Evolutionary conservation across 768 basidiomycete species (phyloP).

Genomic region (Suillus paluster): DNA sequence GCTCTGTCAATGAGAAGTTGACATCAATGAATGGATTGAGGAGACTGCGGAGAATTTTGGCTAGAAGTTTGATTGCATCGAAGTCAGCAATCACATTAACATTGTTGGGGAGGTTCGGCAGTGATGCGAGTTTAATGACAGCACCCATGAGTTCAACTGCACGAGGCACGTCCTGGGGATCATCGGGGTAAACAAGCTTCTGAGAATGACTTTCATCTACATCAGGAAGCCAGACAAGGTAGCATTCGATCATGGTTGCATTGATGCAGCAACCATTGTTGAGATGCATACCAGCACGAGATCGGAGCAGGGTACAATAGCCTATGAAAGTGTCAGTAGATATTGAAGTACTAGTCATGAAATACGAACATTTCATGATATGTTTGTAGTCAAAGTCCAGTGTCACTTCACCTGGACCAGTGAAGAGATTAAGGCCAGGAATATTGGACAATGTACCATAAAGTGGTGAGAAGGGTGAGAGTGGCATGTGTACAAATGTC

Average conservation of each 20-base stretch:
- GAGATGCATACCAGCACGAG: not conserved
- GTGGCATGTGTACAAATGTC: slow-evolving; percentile 1
- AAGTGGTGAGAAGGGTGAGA: not conserved
- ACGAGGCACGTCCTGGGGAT: too few species aligned
- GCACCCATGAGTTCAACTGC: too few species aligned
- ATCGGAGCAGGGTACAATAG: slow-evolving; percentile 16
- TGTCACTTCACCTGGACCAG: slow-evolving; percentile 11
- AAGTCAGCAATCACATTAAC: too few species aligned
- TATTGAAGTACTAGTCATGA: too few species aligned
- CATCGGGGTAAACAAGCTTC: too few species aligned
- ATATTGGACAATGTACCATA: slow-evolving; percentile 6
- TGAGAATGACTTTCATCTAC: not conserved
- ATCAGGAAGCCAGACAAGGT: not conserved
- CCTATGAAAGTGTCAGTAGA: slow-evolving; percentile 7
- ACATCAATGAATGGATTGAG: too few species aligned
- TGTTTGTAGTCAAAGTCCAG: slow-evolving; percentile 22
- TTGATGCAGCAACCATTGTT: slow-evolving; percentile 1
- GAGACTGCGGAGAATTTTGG: too few species aligned
- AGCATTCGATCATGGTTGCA: not conserved
- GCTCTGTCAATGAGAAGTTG: too few species aligned
- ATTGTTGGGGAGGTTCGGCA: too few species aligned
- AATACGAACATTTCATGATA: slow-evolving; percentile 17
- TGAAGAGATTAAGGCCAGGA: slow-evolving; percentile 17
- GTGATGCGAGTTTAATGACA: too few species aligned
- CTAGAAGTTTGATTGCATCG: too few species aligned